A percentile compares a stretch with the other conserved stretches of the same genome.
phyloP scores from a whole-genome alignment of 306 rosid genomes.

The Ormosia emarginata region DNA sequence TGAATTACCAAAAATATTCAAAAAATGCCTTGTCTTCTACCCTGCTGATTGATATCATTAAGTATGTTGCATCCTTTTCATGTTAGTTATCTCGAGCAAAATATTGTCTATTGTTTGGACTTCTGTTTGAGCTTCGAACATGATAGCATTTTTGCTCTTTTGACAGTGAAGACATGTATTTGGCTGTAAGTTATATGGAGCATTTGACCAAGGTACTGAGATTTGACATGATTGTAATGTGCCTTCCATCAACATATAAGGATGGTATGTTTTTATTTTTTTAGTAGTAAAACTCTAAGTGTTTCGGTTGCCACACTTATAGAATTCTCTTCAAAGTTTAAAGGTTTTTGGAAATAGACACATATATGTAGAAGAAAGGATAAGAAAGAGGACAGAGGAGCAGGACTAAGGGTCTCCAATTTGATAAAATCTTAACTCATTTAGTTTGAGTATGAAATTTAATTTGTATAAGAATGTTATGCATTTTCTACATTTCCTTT shows the following conservation, averaged over 20 bases:
- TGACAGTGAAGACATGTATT: constrained; percentile 73
- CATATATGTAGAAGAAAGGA: not conserved
- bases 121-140: constrained; percentile 9
- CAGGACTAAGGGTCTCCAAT: not conserved
- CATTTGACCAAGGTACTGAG: constrained; percentile 73
- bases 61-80: constrained; percentile 72
- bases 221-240: constrained; percentile 73
- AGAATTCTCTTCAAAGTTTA: not conserved
- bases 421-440: not conserved
- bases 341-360: not conserved
- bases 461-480: not conserved
- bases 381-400: not conserved
- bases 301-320: not conserved
- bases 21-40: constrained; percentile 77
- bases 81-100: constrained; percentile 30
- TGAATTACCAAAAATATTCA: constrained; percentile 69
- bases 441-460: not conserved
- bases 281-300: not conserved
- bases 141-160: constrained; percentile 11
- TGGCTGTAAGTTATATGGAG: constrained; percentile 61
- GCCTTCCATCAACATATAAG: constrained; percentile 63
- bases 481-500: not conserved
- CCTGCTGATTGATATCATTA: constrained; percentile 68
- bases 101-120: not conserved
- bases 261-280: constrained; percentile 49